Base-by-base conservation (phyloP, 2,329 filamentous ascomycete genomes). In the Cytospora mali region DNA sequence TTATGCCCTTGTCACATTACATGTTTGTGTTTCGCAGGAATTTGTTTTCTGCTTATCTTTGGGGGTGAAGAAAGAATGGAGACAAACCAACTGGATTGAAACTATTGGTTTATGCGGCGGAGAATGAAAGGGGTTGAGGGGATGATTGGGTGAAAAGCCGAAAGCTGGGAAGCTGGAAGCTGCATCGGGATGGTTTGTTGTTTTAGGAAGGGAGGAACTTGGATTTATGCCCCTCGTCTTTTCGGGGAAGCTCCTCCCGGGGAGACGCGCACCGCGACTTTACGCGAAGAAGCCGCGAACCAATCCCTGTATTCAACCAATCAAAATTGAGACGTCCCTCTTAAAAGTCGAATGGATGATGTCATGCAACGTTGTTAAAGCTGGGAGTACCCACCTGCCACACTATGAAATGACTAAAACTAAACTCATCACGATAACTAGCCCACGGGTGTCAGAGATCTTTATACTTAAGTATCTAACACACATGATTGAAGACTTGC, bases 181-280 rank as follows among this genome's bases (percentile, higher is more conserved):
- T 54, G 57, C 57, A 54, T 54, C 6, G 50, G 57, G 16, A n/a
- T 27, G 49, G 1, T 49, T 35, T 33, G 31, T 51, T 25, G 18
- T 23, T 18, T 39, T 14, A 29, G 53, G 27, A 23, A 23, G 49
- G 50, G 23, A 14, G 42, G 53, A 25, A 27, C n/a, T 29, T 16
- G 28, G 33, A 39, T 52, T 52, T 50, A 23, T 64, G 62, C 62
- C 62, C 62, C 62, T 64, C 62, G 58, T 62, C 29, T 35, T 31
- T 27, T 23, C 14, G 31, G 57, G 49, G 31, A 58, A 54, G 58
- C 49, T 54, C 28, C 55, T 35, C 23, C 33, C 35, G 11, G 62
- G 55, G 50, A 50, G 58, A 64, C 58, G 62, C 62, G 62, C 54
- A 57, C 59, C 62, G 62, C 62, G 62, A 58, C 55, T 62, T 64